Conservation (phyloP, 2,329 filamentous ascomycete genomes). For the Corynespora cassiicola region DNA sequence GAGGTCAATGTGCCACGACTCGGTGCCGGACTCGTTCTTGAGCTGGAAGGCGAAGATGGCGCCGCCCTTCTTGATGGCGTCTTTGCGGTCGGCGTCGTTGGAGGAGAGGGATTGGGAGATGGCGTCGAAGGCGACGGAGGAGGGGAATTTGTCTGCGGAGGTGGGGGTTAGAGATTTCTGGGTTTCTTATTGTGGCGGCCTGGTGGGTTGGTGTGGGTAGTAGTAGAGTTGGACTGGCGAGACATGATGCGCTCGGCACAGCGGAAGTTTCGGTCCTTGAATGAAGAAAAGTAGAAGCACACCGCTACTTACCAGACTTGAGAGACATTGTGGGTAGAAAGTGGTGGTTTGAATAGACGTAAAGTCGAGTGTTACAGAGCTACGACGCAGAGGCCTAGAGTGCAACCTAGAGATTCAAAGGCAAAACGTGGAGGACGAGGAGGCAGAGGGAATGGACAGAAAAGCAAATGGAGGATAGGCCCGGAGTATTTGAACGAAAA, state of each 20-base stretch:
- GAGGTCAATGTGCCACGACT: slow-evolving; percentile 94
- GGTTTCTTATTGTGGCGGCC: slow-evolving; percentile 2
- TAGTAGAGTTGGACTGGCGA: background rate
- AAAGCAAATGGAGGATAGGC: no score
- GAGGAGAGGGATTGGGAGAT: slow-evolving; percentile 76
- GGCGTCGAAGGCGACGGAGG: slow-evolving; percentile 88
- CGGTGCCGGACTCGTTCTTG: slow-evolving; percentile 82
- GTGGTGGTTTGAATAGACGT: slow-evolving; percentile 16
- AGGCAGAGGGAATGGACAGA: background rate
- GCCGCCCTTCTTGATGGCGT: slow-evolving; percentile 86
- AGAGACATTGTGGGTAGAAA: slow-evolving; percentile 40
- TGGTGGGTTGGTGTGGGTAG: slow-evolving; percentile 2
- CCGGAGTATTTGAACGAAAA: slow-evolving; percentile 12
- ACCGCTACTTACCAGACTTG: slow-evolving; percentile 33
- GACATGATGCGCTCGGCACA: no score
- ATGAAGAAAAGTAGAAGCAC: no score
- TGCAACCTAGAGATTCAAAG: no score
- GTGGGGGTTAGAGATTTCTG: slow-evolving; percentile 3
- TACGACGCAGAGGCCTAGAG: slow-evolving; percentile 42
- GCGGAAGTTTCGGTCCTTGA: no score
- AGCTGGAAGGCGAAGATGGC: slow-evolving; percentile 90
- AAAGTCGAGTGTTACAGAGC: slow-evolving; percentile 52
- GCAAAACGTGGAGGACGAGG: slow-evolving; percentile 16
- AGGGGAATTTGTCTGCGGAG: slow-evolving; percentile 71
- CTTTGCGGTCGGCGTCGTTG: slow-evolving; percentile 77